Evolutionary conservation across 257 asterid species (phyloP), one percentile per base, ranked within the genome.

Genomic region (Anisodus tanguticus): DNA sequence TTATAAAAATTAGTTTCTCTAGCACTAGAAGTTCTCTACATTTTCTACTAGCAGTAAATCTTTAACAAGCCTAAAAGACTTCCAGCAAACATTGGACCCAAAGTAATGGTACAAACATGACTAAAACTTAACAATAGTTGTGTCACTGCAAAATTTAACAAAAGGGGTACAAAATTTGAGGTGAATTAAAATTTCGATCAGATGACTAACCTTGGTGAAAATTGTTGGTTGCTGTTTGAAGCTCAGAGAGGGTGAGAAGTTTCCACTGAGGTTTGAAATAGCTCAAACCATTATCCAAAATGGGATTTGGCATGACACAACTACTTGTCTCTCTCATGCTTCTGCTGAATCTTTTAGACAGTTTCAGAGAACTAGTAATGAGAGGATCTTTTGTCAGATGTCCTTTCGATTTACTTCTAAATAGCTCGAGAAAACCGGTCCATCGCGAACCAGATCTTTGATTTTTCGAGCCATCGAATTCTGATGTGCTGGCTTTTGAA

Each of bases 261-360:
- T 90, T 95, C 98, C 99, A 95, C 17, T 92, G 98, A 19, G 99
- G 99, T 90, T 92, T 95, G 80, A 93, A 95, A 87, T 91, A 90
- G 90, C 86, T 93, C 83, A 89, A 83, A 88, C 86, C 86, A 8
- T 89, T 79, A 70, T 92, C 94, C 5, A 90, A 31, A 3, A 91
- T 74, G 3, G 94, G 88, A 76, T 79, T 85, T 0, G 91, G 74
- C 66, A 26, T 81, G 15, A 68, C 79, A 72, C 83, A 8, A 8
- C 79, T 22, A 70, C 81, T 82, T 47, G 89, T 91, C 76, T 94
- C 95, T 87, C 93, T 88, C 95, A 89, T 69, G 86, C 97, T 95
- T 54, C 91, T 88, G 87, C 97, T 91, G n/a, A 93, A 91, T 68
- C 88, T 89, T 86, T 85, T 91, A 0, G 97, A 89, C 26, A 94